These are phyloP conservation scores for Collybiopsis luxurians DNA, from an alignment of 768 basidiomycete species.

Conservation along the genomic window DNA sequence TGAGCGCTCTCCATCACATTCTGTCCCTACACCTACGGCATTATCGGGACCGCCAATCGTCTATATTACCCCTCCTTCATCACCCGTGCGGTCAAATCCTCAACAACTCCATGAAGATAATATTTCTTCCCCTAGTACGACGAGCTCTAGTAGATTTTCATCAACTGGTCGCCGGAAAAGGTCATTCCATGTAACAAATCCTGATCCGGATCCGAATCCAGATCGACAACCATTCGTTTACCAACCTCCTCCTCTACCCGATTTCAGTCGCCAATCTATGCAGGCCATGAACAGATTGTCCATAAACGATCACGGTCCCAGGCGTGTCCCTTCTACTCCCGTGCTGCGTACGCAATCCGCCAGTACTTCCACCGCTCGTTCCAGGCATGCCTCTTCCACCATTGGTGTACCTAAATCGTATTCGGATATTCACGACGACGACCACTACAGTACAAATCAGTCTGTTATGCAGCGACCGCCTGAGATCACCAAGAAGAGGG, in stretches of 20 bases:
- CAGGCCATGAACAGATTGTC: background rate
- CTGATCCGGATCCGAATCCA: constrained; percentile 15
- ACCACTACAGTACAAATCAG: constrained; percentile 12
- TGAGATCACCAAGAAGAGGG: constrained; percentile 8
- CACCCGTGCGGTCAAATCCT: constrained; percentile 13
- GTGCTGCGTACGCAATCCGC: background rate
- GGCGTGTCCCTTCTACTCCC: constrained; percentile 5
- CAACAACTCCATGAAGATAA: background rate
- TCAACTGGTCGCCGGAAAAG: constrained; percentile 14
- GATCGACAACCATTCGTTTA: constrained; percentile 16
- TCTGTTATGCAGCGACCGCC: constrained; percentile 32
- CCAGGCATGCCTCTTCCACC: constrained; percentile 1
- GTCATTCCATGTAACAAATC: constrained; percentile 28
- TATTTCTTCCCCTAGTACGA: constrained; percentile 15
- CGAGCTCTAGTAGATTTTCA: constrained; percentile 15
- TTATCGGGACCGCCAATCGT: constrained; percentile 29
- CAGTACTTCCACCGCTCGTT: background rate
- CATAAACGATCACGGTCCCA: background rate
- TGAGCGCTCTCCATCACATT: background rate
- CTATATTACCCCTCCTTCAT: constrained; percentile 26
- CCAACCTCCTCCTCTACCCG: constrained; percentile 28
- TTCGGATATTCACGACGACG: constrained; percentile 17
- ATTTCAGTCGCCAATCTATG: background rate
- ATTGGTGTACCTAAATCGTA: constrained; percentile 12
- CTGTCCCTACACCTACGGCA: background rate